phyloP scores from a whole-genome alignment of 768 basidiomycete genomes.

The Rubroboletus pulcherrimus region DNA sequence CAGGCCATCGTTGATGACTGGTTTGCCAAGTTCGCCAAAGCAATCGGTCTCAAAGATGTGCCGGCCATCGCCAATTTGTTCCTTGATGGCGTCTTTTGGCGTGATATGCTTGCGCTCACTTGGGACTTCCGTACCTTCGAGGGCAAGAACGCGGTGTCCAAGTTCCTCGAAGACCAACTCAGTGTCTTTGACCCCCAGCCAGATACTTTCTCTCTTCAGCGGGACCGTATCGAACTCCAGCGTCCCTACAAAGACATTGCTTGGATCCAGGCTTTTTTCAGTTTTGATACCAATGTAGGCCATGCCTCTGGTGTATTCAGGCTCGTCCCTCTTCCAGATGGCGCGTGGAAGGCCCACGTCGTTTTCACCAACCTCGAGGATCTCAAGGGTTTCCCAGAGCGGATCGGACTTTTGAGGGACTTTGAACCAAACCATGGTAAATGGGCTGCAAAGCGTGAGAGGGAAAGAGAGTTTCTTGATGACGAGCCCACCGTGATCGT shows the following conservation, averaged over 20 bases:
- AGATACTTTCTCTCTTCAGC: slow-evolving; percentile 22
- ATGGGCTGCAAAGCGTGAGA: slow-evolving; percentile 28
- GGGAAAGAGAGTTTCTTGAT: slow-evolving; percentile 31
- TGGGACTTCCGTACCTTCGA: slow-evolving; percentile 62
- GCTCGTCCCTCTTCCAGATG: slow-evolving; percentile 40
- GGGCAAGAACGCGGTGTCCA: slow-evolving; percentile 36
- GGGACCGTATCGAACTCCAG: slow-evolving; percentile 19
- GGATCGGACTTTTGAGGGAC: slow-evolving; percentile 43
- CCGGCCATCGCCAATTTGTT: slow-evolving; percentile 34
- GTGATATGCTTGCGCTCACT: slow-evolving; percentile 58
- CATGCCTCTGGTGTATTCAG: slow-evolving; percentile 43
- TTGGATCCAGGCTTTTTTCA: slow-evolving; percentile 44
- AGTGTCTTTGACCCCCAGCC: slow-evolving; percentile 15
- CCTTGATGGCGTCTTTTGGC: slow-evolving; percentile 45
- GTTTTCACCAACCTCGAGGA: slow-evolving; percentile 51
- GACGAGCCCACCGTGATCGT: slow-evolving; percentile 51
- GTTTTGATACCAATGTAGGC: slow-evolving; percentile 42
- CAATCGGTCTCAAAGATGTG: slow-evolving; percentile 32
- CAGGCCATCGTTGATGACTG: slow-evolving; percentile 36
- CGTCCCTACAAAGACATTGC: slow-evolving; percentile 34
- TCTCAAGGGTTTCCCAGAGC: slow-evolving; percentile 43
- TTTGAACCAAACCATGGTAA: slow-evolving; percentile 34
- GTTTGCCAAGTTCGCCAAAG: slow-evolving; percentile 38
- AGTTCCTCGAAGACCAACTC: slow-evolving; percentile 49
- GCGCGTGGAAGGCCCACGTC: slow-evolving; percentile 45